Base-by-base conservation (phyloP, 176 grass and related monocot genomes). In the Bolboschoenus planiculmis region DNA sequence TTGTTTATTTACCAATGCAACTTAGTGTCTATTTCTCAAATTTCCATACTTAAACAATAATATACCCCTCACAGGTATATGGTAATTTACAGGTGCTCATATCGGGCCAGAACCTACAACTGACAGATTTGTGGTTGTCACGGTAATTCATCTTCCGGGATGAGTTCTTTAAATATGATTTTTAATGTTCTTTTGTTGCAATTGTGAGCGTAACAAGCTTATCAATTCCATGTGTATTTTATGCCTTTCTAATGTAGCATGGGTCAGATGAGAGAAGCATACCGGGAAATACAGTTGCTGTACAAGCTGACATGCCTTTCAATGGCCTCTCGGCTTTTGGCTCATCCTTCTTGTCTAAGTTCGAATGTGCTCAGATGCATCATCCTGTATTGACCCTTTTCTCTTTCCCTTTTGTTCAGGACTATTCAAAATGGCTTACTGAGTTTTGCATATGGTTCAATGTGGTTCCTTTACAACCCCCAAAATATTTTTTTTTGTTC, bases 41-140 rank as follows among this genome's bases (percentile, higher is more conserved):
- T 79, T 33, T 20, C 11, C 48, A 54, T 56, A 56, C 51, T 57
- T 56, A 80, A 29, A 27, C 8, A 74, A 59, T 15, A 50, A 58
- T 1, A 59, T 43, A 56, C n/a, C 40, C 84, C 0, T 43, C 63
- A 78, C 24, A 84, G 40, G 43, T 13, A 75, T 75, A 75, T 50
- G 39, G 10, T 75, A 50, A 48, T 50, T 50, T 50, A 47, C 84
- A 94, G 94, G 94, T 70, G 88, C 89, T 79, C 94, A 97, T 88
- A 92, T 97, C 83, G 94, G 94, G 46, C 91, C 94, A 63, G 94
- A 97, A 60, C 94, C 94, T 70, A 97, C 94, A 79, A 97, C 94
- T 14, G 91, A 97, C 51, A 82, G 94, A 90, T 94, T 97, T 87
- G 85, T 92, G 85, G 94, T 94, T 57, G 84, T 97, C 26, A 90